Conservation (phyloP, 345 rosid genomes). For the Arabidopsis thaliana region DNA sequence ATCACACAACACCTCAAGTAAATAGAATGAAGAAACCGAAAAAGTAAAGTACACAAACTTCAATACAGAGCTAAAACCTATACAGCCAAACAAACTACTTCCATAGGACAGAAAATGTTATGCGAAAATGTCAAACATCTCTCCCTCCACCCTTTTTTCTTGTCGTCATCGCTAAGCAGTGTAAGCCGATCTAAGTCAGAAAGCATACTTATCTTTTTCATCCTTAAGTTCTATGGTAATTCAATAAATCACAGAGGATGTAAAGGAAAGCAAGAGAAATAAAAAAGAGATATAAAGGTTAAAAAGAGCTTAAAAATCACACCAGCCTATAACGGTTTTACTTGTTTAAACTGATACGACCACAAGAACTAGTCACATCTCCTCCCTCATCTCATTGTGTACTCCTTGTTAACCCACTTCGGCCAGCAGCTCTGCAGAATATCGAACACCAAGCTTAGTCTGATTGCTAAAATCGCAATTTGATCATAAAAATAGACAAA, state of each 20-base stretch:
- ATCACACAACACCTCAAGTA: slow-evolving; percentile 40
- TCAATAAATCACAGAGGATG: slow-evolving; percentile 42
- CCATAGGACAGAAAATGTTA: slow-evolving; percentile 36
- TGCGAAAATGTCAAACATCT: slow-evolving; percentile 40
- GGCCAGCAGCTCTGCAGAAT: slow-evolving; percentile 44
- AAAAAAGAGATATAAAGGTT: slow-evolving; percentile 36
- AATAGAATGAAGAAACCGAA: slow-evolving; percentile 20
- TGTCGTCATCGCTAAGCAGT: slow-evolving; percentile 36
- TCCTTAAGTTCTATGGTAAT: slow-evolving; percentile 24
- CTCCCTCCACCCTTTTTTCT: slow-evolving; percentile 10
- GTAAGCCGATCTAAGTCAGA: slow-evolving; percentile 46
- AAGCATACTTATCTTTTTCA: slow-evolving; percentile 30
- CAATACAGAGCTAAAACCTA: slow-evolving; percentile 34
- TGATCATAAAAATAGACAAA: background rate
- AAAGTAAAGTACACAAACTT: slow-evolving; percentile 24
- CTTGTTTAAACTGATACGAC: slow-evolving; percentile 21
- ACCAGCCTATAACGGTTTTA: slow-evolving; percentile 32
- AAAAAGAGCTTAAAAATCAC: slow-evolving; percentile 30
- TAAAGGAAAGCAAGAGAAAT: slow-evolving; percentile 28
- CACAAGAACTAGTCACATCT: slow-evolving; percentile 10
- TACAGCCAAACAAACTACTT: slow-evolving; percentile 42
- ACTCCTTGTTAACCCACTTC: slow-evolving; percentile 85
- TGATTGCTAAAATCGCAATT: background rate
- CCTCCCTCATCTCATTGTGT: slow-evolving; percentile 46
- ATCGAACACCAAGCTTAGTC: background rate